These are phyloP conservation scores for Talaromyces marneffei DNA, from an alignment of 2,329 filamentous ascomycete species.

Conservation along the genomic window DNA sequence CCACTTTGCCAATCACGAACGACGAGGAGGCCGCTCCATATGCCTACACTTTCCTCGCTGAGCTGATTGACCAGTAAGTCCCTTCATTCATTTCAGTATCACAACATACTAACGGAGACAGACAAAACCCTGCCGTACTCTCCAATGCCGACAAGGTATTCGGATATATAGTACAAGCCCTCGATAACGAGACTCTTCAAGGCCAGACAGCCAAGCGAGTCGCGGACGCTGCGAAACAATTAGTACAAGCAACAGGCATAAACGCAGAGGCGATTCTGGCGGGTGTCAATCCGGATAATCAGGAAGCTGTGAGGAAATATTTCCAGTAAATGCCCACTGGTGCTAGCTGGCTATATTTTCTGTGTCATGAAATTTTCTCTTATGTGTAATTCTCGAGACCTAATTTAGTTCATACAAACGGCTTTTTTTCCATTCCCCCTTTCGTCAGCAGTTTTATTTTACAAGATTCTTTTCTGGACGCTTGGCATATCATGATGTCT, in stretches of 20 bases:
- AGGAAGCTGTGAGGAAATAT: slow-evolving; percentile 70
- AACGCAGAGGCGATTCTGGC: slow-evolving; percentile 71
- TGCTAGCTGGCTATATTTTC: background rate
- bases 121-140: slow-evolving; percentile 78
- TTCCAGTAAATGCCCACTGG: slow-evolving; percentile 58
- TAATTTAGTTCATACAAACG: background rate
- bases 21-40: slow-evolving; percentile 97
- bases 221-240: slow-evolving; percentile 67
- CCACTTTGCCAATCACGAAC: slow-evolving; percentile 84
- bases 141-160: slow-evolving; percentile 76
- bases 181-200: slow-evolving; percentile 85
- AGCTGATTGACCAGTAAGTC: slow-evolving; percentile 90
- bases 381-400: slow-evolving; percentile 2
- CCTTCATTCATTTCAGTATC: background rate
- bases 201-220: slow-evolving; percentile 75
- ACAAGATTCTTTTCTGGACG: background rate
- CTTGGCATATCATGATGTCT: background rate
- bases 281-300: slow-evolving; percentile 71
- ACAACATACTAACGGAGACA: slow-evolving; percentile 33
- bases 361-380: slow-evolving; percentile 1
- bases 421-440: background rate
- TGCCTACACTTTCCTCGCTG: slow-evolving; percentile 84
- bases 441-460: background rate
- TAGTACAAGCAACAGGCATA: slow-evolving; percentile 67
- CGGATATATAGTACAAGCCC: slow-evolving; percentile 74